Conservation (phyloP, 2,329 filamentous ascomycete genomes). For the Cercospora sp. region DNA sequence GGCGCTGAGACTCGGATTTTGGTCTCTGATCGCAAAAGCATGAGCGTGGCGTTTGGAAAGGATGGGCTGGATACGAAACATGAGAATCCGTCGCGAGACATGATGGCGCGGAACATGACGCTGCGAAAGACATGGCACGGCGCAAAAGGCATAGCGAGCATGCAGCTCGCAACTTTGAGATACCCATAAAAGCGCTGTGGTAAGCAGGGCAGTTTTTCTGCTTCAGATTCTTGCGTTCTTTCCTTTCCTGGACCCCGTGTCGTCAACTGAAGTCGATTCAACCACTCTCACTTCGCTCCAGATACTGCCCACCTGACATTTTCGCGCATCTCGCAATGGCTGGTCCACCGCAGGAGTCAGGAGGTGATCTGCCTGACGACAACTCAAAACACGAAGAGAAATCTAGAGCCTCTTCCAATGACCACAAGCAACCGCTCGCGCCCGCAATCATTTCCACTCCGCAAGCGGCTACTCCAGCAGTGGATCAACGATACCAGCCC, state of each 20-base stretch:
- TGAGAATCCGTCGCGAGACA: background rate
- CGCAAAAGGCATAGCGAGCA: background rate
- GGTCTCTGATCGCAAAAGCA: constrained; percentile 13
- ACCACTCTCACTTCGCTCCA: background rate
- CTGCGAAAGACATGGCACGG: background rate
- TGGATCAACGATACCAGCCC: background rate
- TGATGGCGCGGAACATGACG: background rate
- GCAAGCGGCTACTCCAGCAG: background rate
- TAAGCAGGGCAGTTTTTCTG: constrained; percentile 6
- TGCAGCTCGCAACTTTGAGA: constrained; percentile 4
- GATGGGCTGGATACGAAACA: background rate
- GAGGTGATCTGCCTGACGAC: background rate
- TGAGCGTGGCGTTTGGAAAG: constrained; percentile 24
- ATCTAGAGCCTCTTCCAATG: background rate
- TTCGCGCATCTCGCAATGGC: background rate
- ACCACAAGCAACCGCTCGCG: background rate
- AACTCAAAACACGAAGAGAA: background rate
- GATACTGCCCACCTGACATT: background rate
- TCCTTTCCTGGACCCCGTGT: background rate
- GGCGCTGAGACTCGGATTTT: background rate
- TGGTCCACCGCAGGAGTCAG: background rate
- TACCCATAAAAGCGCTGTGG: constrained; percentile 9
- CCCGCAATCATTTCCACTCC: background rate
- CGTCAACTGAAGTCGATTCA: background rate
- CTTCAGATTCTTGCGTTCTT: background rate